Base-by-base conservation (phyloP, 306 rosid genomes). In the Castanea sativa region DNA sequence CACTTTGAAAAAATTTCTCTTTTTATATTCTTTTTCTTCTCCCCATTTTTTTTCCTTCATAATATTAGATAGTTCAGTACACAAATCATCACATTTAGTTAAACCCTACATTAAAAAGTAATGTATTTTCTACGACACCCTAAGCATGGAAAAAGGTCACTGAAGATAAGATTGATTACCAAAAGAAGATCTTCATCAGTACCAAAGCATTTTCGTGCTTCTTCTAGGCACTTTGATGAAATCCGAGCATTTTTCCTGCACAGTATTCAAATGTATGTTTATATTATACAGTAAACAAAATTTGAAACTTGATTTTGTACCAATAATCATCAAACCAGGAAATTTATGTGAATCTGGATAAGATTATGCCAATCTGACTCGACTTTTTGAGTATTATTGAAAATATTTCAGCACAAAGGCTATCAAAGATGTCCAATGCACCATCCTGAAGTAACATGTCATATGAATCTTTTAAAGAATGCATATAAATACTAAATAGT, bases 181-280 rank as follows among this genome's bases (percentile, higher is more conserved):
- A 95, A 83, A 72, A 95, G 92, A 87, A 95, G 88, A 86, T 95
- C 99, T 83, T 95, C 99, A 80, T 95, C 98, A 20, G 99, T 95
- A 65, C 99, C 99, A 70, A 90, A 95, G 90, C 93, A 84, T 84
- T 90, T 93, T 60, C 98, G 97, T 71, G 97, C 94, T 88, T 90
- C 97, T 86, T 93, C 92, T 60, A 95, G 88, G 78, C 92, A 90
- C 61, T 88, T 80, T 25, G 93, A 91, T 33, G 98, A 88, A 55
- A 95, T 82, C 91, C 86, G 87, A 83, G 87, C 88, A 43, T 88
- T 90, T 73, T 90, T 88, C 87, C 99, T 95, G 88, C 88, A 87
- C 2, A 74, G 41, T 35, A 68, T 67, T 35, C 25, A 25, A 68
- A 8, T 32, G 38, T n/a, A 35, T 35, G 12, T 18, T 35, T 35